Percentiles rank a stretch among this genome's conserved stretches.
Evolutionary conservation across 2,329 filamentous ascomycete species (phyloP).

Genomic region (Pseudogymnoascus sp.): DNA sequence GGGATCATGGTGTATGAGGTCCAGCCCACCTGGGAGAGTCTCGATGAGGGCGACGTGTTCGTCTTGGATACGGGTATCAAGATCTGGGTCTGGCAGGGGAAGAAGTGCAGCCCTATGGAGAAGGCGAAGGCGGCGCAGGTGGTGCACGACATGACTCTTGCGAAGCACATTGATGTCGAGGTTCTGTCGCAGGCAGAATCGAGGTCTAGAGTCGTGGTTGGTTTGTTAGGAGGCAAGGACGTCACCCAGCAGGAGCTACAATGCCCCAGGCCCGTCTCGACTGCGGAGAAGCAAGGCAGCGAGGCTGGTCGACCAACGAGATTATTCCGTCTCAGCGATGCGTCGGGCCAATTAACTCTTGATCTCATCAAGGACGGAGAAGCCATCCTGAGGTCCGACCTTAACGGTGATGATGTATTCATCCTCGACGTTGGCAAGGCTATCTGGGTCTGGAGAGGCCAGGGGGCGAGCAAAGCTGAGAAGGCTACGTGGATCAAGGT

Average conservation of each 20-base stretch:
- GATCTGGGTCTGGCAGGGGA: slow-evolving; percentile 65
- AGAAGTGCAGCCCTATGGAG: slow-evolving; percentile 59
- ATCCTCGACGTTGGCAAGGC: slow-evolving; percentile 51
- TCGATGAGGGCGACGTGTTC: slow-evolving; percentile 61
- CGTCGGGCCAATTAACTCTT: slow-evolving; percentile 50
- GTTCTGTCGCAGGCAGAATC: slow-evolving; percentile 56
- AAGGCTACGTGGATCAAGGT: slow-evolving; percentile 54
- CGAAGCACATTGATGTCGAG: slow-evolving; percentile 58
- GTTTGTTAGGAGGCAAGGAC: slow-evolving; percentile 45
- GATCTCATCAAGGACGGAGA: slow-evolving; percentile 50
- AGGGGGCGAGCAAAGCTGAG: slow-evolving; percentile 49
- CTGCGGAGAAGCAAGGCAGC: slow-evolving; percentile 12
- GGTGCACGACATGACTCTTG: slow-evolving; percentile 56
- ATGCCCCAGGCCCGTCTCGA: slow-evolving; percentile 35
- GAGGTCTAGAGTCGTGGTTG: slow-evolving; percentile 46
- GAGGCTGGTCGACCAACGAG: slow-evolving; percentile 26
- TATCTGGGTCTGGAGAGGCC: slow-evolving; percentile 62
- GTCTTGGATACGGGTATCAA: slow-evolving; percentile 55
- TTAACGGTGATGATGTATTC: slow-evolving; percentile 56
- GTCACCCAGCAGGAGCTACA: slow-evolving; percentile 36
- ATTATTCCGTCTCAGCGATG: slow-evolving; percentile 58
- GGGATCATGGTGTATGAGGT: slow-evolving; percentile 57
- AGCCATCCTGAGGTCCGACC: slow-evolving; percentile 38
- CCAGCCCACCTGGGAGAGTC: slow-evolving; percentile 50
- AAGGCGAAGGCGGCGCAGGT: slow-evolving; percentile 62